A percentile compares a stretch with the other conserved stretches of the same genome.
phyloP scores from a whole-genome alignment of 208 protist genomes.

The Trypanosoma cruzi region DNA sequence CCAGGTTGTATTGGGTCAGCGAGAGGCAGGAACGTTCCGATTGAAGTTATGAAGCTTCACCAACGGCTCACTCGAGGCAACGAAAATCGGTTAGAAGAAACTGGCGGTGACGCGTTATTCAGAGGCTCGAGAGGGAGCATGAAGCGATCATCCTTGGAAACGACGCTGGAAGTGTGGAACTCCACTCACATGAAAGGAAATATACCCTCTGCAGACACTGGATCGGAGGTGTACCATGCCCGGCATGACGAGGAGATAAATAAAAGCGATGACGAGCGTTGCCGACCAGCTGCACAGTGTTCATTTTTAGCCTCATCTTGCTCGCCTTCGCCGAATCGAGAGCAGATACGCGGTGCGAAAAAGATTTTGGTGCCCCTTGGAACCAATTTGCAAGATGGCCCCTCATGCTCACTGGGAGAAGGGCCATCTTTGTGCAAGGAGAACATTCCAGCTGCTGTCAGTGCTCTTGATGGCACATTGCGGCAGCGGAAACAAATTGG shows the following conservation, averaged over 20 bases:
- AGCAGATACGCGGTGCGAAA: neutral
- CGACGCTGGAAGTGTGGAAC: neutral
- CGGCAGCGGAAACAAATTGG: neutral
- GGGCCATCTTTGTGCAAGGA: neutral
- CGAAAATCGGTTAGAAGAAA: neutral
- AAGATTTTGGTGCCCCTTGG: neutral
- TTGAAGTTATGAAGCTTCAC: neutral
- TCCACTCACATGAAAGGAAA: neutral
- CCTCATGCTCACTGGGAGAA: neutral
- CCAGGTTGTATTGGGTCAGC: neutral
- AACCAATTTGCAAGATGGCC: neutral
- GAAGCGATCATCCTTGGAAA: neutral
- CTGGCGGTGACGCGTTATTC: neutral
- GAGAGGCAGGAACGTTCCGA: neutral
- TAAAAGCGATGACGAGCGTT: slow-evolving; percentile 4
- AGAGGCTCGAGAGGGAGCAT: neutral
- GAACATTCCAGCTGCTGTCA: neutral
- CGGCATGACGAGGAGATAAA: slow-evolving; percentile 2
- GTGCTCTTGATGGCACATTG: neutral
- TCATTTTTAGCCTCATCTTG: neutral
- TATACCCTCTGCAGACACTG: neutral
- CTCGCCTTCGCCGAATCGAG: slow-evolving; percentile 4
- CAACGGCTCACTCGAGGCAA: slow-evolving; percentile 1
- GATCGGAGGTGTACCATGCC: neutral
- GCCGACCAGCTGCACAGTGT: neutral